These are phyloP conservation scores for Mortierella claussenii DNA, from an alignment of 192 early-diverging fungal genomes.

Conservation along the genomic window DNA sequence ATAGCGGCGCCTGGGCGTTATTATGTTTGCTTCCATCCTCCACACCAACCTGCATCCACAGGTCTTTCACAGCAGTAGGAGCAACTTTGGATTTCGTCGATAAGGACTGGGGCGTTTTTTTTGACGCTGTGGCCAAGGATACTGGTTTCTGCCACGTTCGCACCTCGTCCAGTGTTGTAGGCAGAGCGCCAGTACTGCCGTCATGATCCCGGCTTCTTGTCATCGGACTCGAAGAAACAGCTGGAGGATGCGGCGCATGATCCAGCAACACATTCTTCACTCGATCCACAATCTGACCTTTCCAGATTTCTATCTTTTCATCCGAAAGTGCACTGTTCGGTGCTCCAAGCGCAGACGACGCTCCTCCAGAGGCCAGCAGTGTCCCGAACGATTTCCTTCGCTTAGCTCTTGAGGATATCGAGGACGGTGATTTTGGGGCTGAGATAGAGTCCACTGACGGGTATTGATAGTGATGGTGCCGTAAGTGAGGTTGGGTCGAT, in stretches of 20 bases:
- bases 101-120: neutral
- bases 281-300: slow-evolving; percentile 38
- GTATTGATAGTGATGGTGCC: slow-evolving; percentile 39
- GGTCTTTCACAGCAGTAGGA: slow-evolving; percentile 5
- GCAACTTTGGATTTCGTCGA: neutral
- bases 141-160: neutral
- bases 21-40: neutral
- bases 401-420: slow-evolving; percentile 31
- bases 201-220: neutral
- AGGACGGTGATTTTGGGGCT: slow-evolving; percentile 24
- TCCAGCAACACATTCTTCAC: slow-evolving; percentile 40
- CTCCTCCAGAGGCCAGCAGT: slow-evolving; percentile 34
- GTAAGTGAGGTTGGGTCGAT: slow-evolving; percentile 7
- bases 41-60: slow-evolving; percentile 34
- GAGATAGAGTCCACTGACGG: slow-evolving; percentile 7
- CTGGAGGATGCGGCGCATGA: neutral
- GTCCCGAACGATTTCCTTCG: slow-evolving; percentile 41
- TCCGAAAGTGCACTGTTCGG: slow-evolving; percentile 14
- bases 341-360: neutral
- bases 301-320: slow-evolving; percentile 38
- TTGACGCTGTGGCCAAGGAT: neutral
- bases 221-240: too few species aligned
- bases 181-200: neutral
- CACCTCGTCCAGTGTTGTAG: neutral
- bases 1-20: neutral